Percentiles rank a stretch among this genome's conserved stretches.
Evolutionary conservation across 2,329 filamentous ascomycete genomes (phyloP).

Genomic region (Knoxdaviesia proteae): DNA sequence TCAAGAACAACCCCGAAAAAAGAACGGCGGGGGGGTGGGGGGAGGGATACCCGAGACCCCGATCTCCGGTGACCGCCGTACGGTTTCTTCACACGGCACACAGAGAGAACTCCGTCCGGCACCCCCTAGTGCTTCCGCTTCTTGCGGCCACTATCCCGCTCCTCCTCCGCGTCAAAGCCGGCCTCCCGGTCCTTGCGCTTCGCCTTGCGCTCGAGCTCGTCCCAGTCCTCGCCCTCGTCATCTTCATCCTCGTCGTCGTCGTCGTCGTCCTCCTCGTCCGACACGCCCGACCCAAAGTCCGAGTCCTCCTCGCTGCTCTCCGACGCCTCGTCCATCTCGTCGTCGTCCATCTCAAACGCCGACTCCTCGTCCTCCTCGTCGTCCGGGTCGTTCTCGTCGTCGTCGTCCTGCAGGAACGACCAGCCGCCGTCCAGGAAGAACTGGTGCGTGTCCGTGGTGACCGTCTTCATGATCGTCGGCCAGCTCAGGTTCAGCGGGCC

Average conservation of each 20-base stretch:
- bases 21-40: too few relatives aligned
- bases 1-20: neutral
- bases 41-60: too few relatives aligned
- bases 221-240: conserved; percentile 77
- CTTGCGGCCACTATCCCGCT: conserved; percentile 49
- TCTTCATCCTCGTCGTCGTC: conserved; percentile 45
- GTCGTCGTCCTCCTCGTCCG: conserved; percentile 56
- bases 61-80: neutral
- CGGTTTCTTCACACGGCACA: neutral
- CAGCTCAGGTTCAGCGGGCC: conserved; percentile 96
- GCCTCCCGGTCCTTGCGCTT: conserved; percentile 59
- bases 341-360: conserved; percentile 77
- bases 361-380: conserved; percentile 65
- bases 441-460: conserved; percentile 76
- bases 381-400: conserved; percentile 59
- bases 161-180: conserved; percentile 36
- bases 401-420: conserved; percentile 76
- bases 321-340: conserved; percentile 64
- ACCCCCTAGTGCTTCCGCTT: conserved; percentile 34
- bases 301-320: conserved; percentile 65
- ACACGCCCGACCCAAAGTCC: conserved; percentile 81
- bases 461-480: conserved; percentile 99
- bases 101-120: too few relatives aligned
- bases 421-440: conserved; percentile 95
- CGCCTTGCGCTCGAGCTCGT: conserved; percentile 80